Evolutionary conservation across 768 basidiomycete species (phyloP).

Genomic region (Tulasnella sp.): DNA sequence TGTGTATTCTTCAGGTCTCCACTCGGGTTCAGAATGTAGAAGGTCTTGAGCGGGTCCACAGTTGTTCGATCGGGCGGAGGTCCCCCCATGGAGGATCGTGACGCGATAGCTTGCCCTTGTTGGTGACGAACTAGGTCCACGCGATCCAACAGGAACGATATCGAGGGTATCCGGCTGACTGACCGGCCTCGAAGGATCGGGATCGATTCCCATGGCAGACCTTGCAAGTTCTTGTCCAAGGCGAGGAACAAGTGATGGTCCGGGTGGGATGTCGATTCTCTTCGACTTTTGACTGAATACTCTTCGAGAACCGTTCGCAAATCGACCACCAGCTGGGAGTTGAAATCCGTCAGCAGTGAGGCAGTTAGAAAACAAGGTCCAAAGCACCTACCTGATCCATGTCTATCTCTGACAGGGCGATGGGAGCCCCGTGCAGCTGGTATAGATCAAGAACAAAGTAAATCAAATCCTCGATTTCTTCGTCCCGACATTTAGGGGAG

Average conservation of each 20-base stretch:
- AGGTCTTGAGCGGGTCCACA: constrained; percentile 67
- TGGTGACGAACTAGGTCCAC: constrained; percentile 56
- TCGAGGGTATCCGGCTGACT: constrained; percentile 86
- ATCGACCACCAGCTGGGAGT: constrained; percentile 58
- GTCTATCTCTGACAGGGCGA: constrained; percentile 89
- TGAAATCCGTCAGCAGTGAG: background rate
- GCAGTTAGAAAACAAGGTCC: no score
- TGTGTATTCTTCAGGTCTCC: constrained; percentile 86
- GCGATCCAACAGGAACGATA: constrained; percentile 84
- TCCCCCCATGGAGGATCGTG: constrained; percentile 30
- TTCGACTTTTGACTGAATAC: constrained; percentile 46
- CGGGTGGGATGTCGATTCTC: constrained; percentile 36
- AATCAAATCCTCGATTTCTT: constrained; percentile 91
- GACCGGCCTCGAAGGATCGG: constrained; percentile 79
- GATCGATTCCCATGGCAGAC: constrained; percentile 93
- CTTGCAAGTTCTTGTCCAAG: constrained; percentile 83
- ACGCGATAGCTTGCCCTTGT: constrained; percentile 34
- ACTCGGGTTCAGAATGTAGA: constrained; percentile 86
- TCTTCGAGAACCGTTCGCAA: constrained; percentile 74
- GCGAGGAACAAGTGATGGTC: constrained; percentile 83
- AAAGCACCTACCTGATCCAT: constrained; percentile 66
- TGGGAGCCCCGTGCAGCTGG: constrained; percentile 84
- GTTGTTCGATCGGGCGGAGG: constrained; percentile 46
- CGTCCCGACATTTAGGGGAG: constrained; percentile 76
- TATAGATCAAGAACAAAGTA: constrained; percentile 94